These are phyloP conservation scores for Talaromyces verruculosus DNA, from an alignment of 2,329 filamentous ascomycete genomes.

Conservation along the genomic window DNA sequence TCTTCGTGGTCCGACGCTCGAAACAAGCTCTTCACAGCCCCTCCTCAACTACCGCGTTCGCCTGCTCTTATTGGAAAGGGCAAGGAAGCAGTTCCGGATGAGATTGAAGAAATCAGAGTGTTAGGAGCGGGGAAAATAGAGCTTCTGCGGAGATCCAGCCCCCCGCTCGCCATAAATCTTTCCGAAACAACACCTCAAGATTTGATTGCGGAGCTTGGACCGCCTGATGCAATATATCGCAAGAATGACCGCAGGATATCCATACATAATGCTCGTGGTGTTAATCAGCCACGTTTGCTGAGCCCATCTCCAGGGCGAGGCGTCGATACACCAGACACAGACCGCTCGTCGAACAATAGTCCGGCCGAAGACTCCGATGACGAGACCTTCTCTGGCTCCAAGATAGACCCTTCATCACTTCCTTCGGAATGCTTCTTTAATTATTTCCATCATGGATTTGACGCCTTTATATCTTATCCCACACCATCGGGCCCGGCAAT, in stretches of 20 bases:
- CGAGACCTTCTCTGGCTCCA: conserved; percentile 55
- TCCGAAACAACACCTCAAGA: conserved; percentile 91
- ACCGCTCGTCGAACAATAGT: conserved; percentile 71
- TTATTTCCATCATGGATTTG: conserved; percentile 94
- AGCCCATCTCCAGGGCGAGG: conserved; percentile 38
- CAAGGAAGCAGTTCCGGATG: conserved; percentile 80
- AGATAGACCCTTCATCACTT: conserved; percentile 59
- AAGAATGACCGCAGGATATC: conserved; percentile 87
- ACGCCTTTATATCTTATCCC: conserved; percentile 82
- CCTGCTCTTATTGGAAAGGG: conserved; percentile 67
- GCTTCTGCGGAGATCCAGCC: conserved; percentile 68
- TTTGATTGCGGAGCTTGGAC: conserved; percentile 82
- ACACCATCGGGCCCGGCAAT: conserved; percentile 64
- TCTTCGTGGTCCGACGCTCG: conserved; percentile 87
- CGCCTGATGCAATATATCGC: conserved; percentile 89
- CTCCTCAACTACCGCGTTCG: conserved; percentile 71
- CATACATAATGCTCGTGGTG: conserved; percentile 60
- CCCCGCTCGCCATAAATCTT: conserved; percentile 69
- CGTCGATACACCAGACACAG: conserved; percentile 61
- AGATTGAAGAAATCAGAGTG: conserved; percentile 77
- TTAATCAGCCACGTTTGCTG: conserved; percentile 36
- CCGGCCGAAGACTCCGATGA: conserved; percentile 67
- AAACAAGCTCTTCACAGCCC: conserved; percentile 71
- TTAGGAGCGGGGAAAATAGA: conserved; percentile 77
- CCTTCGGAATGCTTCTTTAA: conserved; percentile 78